phyloP scores from a whole-genome alignment of 2,329 filamentous ascomycete species.

The Colletotrichum chrysophilum region DNA sequence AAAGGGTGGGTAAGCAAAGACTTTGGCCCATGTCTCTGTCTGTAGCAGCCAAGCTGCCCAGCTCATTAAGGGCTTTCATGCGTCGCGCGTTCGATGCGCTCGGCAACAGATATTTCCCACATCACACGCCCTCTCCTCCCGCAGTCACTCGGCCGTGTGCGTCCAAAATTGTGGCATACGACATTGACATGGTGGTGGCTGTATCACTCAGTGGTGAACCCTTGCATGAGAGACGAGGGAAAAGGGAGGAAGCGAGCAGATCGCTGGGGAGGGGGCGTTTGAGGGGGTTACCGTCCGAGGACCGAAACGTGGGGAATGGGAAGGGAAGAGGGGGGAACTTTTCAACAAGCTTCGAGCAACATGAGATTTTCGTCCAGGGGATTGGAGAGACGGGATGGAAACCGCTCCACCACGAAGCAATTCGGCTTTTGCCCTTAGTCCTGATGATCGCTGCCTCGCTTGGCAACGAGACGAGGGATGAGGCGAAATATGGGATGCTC shows the following conservation, averaged over 20 bases:
- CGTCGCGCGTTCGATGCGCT: background rate
- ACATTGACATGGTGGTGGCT: background rate
- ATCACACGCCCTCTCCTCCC: background rate
- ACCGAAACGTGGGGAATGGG: slow-evolving; percentile 3
- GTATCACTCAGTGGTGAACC: background rate
- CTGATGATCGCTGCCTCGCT: background rate
- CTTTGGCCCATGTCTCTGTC: background rate
- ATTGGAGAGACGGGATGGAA: background rate
- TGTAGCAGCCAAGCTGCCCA: background rate
- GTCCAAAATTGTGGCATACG: background rate
- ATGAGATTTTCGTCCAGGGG: slow-evolving; percentile 1
- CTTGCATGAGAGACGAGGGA: background rate
- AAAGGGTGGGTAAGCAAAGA: background rate
- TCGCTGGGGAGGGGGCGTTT: background rate
- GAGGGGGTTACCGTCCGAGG: background rate
- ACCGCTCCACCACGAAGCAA: background rate
- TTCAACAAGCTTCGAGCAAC: background rate
- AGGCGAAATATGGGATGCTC: background rate
- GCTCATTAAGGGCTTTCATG: background rate
- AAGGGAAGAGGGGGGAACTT: background rate
- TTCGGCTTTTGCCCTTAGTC: background rate
- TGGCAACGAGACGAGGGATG: background rate
- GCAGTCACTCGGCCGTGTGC: background rate
- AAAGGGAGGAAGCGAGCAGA: background rate
- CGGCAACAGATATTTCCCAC: background rate